These are phyloP conservation scores for Tubosaeta sp. DNA, from an alignment of 768 basidiomycete genomes.

Conservation along the genomic window DNA sequence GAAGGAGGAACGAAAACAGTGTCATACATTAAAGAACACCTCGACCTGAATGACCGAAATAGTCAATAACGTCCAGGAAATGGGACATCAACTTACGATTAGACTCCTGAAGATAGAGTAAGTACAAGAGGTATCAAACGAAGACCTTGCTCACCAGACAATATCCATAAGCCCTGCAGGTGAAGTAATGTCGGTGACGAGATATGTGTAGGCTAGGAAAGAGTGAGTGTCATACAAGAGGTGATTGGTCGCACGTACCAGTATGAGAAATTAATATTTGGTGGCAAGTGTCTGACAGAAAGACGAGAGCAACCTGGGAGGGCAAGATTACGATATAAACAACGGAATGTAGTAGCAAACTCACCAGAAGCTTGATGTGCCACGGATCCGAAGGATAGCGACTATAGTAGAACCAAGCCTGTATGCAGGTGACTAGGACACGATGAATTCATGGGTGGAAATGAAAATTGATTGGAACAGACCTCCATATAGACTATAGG, in stretches of 20 bases:
- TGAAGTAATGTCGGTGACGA: slow-evolving; percentile 38
- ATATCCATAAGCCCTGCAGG: slow-evolving; percentile 28
- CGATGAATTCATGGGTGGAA: slow-evolving; percentile 3
- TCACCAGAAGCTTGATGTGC: slow-evolving; percentile 46
- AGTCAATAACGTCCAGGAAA: not conserved
- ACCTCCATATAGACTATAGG: slow-evolving; percentile 51
- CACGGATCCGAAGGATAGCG: slow-evolving; percentile 48
- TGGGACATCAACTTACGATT: slow-evolving; percentile 12
- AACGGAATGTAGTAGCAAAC: slow-evolving; percentile 6
- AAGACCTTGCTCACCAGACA: slow-evolving; percentile 38
- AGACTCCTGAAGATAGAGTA: slow-evolving; percentile 21
- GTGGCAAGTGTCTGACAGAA: slow-evolving; percentile 52
- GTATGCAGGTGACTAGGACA: slow-evolving; percentile 48
- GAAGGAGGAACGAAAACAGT: not conserved
- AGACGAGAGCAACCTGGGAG: slow-evolving; percentile 46
- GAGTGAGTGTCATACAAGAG: not conserved
- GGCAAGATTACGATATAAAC: not conserved
- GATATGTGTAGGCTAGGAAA: slow-evolving; percentile 44
- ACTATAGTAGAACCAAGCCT: slow-evolving; percentile 54
- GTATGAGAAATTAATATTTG: slow-evolving; percentile 56
- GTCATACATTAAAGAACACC: slow-evolving; percentile 47
- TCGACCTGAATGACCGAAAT: slow-evolving; percentile 35
- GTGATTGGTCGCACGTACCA: slow-evolving; percentile 27
- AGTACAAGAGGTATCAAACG: not conserved
- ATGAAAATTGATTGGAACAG: slow-evolving; percentile 6